phyloP scores from a whole-genome alignment of 108 stramenopile species.

The Nitzschia palea region DNA sequence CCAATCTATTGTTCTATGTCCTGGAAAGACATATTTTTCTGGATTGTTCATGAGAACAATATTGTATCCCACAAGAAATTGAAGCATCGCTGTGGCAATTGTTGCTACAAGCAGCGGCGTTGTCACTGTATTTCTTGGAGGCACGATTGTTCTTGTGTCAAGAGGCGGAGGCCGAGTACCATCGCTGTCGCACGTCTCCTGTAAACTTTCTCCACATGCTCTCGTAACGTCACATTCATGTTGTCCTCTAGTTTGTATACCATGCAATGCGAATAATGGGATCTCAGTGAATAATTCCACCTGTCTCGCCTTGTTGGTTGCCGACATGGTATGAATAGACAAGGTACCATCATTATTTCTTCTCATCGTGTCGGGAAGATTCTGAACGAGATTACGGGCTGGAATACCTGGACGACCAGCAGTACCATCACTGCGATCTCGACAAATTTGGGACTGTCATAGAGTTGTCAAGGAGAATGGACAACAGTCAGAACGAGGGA shows the following conservation, averaged over 20 bases:
- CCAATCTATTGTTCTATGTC: conserved; percentile 6
- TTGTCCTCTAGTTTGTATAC: conserved; percentile 12
- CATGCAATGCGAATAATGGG: conserved; percentile 11
- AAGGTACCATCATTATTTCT: conserved; percentile 5
- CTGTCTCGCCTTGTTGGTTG: background rate
- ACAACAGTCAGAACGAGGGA: no score
- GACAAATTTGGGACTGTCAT: no score
- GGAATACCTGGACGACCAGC: no score
- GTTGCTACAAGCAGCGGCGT: conserved; percentile 4
- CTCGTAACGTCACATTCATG: background rate
- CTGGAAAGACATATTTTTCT: conserved; percentile 13
- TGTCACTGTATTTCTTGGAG: no score
- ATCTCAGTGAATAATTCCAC: conserved; percentile 12
- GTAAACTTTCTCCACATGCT: background rate
- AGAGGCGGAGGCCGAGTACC: no score
- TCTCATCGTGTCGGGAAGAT: conserved; percentile 6
- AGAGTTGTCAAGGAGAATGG: no score
- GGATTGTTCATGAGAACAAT: conserved; percentile 11
- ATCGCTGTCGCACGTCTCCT: no score
- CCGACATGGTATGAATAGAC: conserved; percentile 1
- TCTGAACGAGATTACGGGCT: background rate
- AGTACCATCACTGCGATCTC: no score
- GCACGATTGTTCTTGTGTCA: no score
- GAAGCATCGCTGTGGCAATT: background rate
- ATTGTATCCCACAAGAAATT: conserved; percentile 19